Base-by-base conservation (phyloP, 495 filamentous ascomycete species). In the Penicillium samsonianum region DNA sequence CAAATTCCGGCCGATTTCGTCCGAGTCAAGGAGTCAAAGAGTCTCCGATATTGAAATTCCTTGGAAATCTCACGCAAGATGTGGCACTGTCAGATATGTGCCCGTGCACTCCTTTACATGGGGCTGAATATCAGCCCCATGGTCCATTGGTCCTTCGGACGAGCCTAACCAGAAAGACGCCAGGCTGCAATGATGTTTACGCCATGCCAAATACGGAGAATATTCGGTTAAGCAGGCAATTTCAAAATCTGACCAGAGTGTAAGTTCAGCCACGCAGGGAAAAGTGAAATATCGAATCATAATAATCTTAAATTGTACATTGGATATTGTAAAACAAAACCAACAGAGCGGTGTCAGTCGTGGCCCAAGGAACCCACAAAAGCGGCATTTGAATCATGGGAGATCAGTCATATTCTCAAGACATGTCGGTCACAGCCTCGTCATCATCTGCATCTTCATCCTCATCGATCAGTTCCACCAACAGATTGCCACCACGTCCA, bases 401-500 rank as follows among this genome's bases (percentile, higher is more conserved):
- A 48, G 37, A 53, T 19, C 50, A 38, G 31, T 46, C 52, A 55
- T 25, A 46, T 45, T 52, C n/a, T n/a, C 50, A 55, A 26, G 53
- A 47, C 30, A 55, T 26, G 7, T 31, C 35, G 55, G 60, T 45
- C 25, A 53, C 58, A 25, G 52, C 55, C 25, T 58, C 60, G 16
- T 61, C 66, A 17, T 63, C 62, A 28, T 68, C 65, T 17, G 65
- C 69, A 19, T 80, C 78, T 6, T 79, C 82, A 12, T 84, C 81
- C 11, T 84, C 83, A 6, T 84, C 74, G 40, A 82, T 82, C 5
- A 75, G 73, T 65, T 98, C 94, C 3, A 96, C 92, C 20, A 98
- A 86, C 25, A 98, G 73, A 72, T 92, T 98, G 1, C 87, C 92
- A 53, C 89, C 93, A 52, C 87, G 81, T 31, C 92, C 92, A 58